Conservation (phyloP, 305 asterid species). For the Fraxinus dipetala region DNA sequence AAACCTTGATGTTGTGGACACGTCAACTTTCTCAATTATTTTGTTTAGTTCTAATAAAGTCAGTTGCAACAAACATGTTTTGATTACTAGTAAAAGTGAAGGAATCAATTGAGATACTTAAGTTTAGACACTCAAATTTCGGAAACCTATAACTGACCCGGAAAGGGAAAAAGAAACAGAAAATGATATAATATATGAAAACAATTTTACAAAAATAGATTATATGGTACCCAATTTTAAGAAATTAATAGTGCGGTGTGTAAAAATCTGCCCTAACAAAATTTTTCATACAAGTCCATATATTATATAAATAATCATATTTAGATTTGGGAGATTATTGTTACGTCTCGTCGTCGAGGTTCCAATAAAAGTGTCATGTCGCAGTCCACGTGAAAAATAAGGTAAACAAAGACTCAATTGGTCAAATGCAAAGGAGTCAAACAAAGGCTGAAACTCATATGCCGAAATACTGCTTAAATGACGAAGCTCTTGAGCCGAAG, state of each 20-base stretch:
- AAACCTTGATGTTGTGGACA: neutral
- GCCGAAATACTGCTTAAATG: too few species aligned
- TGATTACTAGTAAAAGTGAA: neutral
- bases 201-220: neutral
- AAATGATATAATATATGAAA: neutral
- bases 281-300: too few species aligned
- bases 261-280: too few species aligned
- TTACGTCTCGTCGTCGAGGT: too few species aligned
- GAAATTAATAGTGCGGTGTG: neutral
- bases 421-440: too few species aligned
- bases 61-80: neutral
- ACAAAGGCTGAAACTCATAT: too few species aligned
- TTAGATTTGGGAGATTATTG: too few species aligned
- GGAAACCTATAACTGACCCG: neutral
- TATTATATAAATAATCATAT: too few species aligned
- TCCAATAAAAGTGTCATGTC: too few species aligned
- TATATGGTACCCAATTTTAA: neutral
- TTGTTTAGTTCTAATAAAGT: neutral
- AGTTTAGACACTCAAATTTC: neutral
- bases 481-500: too few species aligned
- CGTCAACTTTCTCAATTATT: neutral
- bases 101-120: neutral
- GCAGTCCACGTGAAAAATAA: too few species aligned
- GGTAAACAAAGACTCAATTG: too few species aligned
- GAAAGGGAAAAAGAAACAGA: neutral